Percentiles rank a stretch among this genome's conserved stretches.
These are phyloP conservation scores for Physaria fendleri DNA, from an alignment of 345 rosid genomes.

Conservation along the genomic window DNA sequence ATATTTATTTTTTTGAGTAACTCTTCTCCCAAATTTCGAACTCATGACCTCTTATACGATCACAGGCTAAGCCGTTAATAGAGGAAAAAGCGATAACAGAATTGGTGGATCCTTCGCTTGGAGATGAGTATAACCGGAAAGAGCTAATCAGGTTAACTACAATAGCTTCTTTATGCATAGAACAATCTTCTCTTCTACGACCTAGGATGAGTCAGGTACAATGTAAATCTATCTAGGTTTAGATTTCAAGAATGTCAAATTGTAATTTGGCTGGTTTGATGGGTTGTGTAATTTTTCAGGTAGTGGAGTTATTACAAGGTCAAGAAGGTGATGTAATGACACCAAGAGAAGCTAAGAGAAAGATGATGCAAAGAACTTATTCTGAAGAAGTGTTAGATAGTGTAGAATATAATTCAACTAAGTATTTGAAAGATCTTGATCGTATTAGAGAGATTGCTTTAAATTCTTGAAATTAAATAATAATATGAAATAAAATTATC, in stretches of 20 bases:
- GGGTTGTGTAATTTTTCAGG: constrained; percentile 35
- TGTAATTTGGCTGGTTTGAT: background rate
- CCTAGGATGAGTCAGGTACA: constrained; percentile 85
- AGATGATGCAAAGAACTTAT: constrained; percentile 48
- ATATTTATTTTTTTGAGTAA: no score
- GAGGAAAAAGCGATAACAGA: constrained; percentile 39
- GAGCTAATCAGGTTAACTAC: constrained; percentile 60
- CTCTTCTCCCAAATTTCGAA: no score
- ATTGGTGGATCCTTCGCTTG: constrained; percentile 64
- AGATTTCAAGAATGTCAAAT: background rate
- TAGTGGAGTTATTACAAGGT: constrained; percentile 60
- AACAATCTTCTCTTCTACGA: constrained; percentile 76
- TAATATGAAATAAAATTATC: background rate
- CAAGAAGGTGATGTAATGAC: constrained; percentile 30
- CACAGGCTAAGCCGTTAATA: constrained; percentile 79
- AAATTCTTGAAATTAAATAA: constrained; percentile 32
- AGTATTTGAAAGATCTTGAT: constrained; percentile 46
- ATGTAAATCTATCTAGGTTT: background rate
- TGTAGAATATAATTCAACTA: constrained; percentile 76
- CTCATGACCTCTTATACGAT: constrained; percentile 2
- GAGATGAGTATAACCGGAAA: constrained; percentile 43
- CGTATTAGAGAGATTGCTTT: constrained; percentile 57
- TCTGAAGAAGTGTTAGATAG: constrained; percentile 59
- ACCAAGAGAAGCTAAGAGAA: constrained; percentile 30
- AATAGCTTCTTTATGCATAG: constrained; percentile 78